phyloP scores from a whole-genome alignment of 73 alveolate species.

The Paramecium sonneborni region DNA sequence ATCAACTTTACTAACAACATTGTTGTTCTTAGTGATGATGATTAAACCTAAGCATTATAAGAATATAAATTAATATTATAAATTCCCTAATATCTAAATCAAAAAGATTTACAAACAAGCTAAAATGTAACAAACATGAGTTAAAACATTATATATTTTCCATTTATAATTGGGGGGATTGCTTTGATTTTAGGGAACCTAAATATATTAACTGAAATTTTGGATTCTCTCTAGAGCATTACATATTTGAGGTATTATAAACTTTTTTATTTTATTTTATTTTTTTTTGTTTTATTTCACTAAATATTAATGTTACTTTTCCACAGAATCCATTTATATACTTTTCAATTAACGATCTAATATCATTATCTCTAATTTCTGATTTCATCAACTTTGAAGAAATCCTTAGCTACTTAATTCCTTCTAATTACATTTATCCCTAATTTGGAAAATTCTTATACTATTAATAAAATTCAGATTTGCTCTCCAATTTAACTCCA shows the following conservation, averaged over 20 bases:
- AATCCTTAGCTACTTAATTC: background rate
- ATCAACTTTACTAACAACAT: no score
- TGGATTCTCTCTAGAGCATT: background rate
- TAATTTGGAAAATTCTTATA: background rate
- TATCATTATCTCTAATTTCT: background rate
- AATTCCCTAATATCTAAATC: background rate
- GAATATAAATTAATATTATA: background rate
- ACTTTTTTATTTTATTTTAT: no score
- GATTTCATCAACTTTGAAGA: background rate
- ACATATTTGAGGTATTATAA: background rate
- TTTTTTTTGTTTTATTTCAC: no score
- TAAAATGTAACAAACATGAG: background rate
- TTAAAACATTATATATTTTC: background rate
- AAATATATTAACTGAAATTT: background rate
- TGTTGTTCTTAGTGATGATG: background rate
- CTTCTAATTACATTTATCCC: background rate
- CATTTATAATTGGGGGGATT: background rate
- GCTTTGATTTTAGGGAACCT: background rate
- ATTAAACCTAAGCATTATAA: background rate
- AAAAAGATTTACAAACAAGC: background rate
- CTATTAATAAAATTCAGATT: background rate
- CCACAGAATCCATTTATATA: background rate
- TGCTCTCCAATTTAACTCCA: background rate
- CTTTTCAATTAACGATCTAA: background rate
- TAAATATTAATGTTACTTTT: background rate